Conservation (phyloP, 306 rosid species). For the Vigna trinervia region DNA sequence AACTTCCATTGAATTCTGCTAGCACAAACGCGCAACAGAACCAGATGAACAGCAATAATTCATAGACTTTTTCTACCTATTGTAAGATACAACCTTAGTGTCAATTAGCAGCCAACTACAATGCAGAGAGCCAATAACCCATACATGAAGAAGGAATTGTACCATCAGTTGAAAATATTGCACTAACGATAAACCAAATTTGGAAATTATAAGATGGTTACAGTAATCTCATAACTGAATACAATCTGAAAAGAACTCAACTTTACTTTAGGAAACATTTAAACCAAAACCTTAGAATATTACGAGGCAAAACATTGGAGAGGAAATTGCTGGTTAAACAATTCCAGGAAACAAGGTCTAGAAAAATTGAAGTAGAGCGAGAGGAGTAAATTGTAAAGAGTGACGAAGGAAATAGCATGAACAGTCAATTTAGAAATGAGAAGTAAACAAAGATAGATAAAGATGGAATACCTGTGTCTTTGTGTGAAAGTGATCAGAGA, state of each 20-base stretch:
- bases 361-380: too few relatives aligned
- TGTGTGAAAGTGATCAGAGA: conserved; percentile 1
- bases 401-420: not conserved
- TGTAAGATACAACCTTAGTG: not conserved
- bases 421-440: not conserved
- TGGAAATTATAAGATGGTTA: not conserved
- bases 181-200: not conserved
- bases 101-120: not conserved
- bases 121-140: not conserved
- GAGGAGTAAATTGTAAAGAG: not conserved
- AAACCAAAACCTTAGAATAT: not conserved
- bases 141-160: not conserved
- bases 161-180: not conserved
- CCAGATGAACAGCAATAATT: not conserved
- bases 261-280: not conserved
- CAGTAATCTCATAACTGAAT: not conserved
- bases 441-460: not conserved
- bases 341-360: not conserved
- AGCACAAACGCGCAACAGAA: not conserved
- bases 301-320: not conserved
- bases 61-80: not conserved
- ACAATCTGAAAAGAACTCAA: not conserved
- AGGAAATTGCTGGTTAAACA: not conserved
- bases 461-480: not conserved
- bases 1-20: not conserved